Evolutionary conservation across 2,329 filamentous ascomycete genomes (phyloP).

Genomic region (Fusarium chlamydosporum): DNA sequence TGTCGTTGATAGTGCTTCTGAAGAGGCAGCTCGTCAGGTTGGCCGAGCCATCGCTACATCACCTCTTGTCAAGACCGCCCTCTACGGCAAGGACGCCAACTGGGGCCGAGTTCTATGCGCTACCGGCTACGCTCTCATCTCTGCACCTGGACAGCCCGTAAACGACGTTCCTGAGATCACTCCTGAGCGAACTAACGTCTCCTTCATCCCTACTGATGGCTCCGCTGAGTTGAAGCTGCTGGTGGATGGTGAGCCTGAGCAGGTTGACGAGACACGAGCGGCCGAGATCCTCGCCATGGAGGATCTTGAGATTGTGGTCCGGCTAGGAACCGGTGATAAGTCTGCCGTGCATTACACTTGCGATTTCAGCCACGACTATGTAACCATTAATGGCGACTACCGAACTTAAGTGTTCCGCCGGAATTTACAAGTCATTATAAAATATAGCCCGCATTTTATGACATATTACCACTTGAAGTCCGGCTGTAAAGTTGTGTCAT

Average conservation of each 20-base stretch:
- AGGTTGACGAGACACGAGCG: slow-evolving; percentile 81
- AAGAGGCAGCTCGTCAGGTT: slow-evolving; percentile 80
- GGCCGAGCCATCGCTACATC: slow-evolving; percentile 91
- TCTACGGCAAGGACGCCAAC: slow-evolving; percentile 98
- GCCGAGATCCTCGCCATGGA: slow-evolving; percentile 83
- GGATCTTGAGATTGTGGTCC: slow-evolving; percentile 83
- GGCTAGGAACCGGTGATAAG: slow-evolving; percentile 76
- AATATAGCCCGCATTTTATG: slow-evolving; percentile 10
- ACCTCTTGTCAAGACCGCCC: slow-evolving; percentile 94
- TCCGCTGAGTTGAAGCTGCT: slow-evolving; percentile 81
- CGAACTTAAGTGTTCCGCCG: slow-evolving; percentile 62
- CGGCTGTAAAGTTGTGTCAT: not conserved
- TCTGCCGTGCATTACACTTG: slow-evolving; percentile 86
- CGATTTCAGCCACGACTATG: slow-evolving; percentile 87
- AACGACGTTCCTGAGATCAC: slow-evolving; percentile 74
- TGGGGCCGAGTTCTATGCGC: slow-evolving; percentile 98
- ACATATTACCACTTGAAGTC: not conserved
- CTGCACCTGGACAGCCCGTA: slow-evolving; percentile 68
- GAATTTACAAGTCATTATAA: not conserved
- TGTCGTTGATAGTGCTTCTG: slow-evolving; percentile 79
- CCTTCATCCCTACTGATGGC: slow-evolving; percentile 83
- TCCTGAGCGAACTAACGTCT: slow-evolving; percentile 80
- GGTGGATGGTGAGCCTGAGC: slow-evolving; percentile 83
- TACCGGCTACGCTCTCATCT: slow-evolving; percentile 82
- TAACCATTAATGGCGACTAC: slow-evolving; percentile 78